phyloP scores from a whole-genome alignment of 345 rosid species.

The Hibiscus trionum region DNA sequence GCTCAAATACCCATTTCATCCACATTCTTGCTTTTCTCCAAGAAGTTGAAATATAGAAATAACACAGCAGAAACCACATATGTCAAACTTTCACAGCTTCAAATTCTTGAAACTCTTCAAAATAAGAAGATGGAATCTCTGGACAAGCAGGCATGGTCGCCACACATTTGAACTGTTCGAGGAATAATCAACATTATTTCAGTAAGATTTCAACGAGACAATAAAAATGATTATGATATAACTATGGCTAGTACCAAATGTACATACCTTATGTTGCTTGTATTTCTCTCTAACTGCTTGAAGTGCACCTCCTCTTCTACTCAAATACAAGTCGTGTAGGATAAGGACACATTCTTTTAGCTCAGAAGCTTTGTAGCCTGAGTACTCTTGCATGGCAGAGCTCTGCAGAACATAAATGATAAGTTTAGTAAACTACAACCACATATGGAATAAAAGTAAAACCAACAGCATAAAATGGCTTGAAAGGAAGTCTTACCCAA shows the following conservation, averaged over 20 bases:
- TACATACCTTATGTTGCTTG: conserved; percentile 54
- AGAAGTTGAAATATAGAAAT: neutral
- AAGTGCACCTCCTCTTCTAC: conserved; percentile 49
- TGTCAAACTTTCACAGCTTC: neutral
- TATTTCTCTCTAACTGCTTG: conserved; percentile 69
- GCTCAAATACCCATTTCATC: conserved; percentile 12
- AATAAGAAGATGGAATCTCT: conserved; percentile 37
- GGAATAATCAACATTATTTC: neutral
- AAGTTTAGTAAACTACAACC: too few relatives aligned
- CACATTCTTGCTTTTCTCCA: neutral
- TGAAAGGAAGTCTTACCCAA: too few relatives aligned
- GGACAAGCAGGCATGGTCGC: conserved; percentile 48
- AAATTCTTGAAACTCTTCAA: conserved; percentile 31
- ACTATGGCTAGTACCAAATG: neutral
- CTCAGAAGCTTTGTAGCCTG: conserved; percentile 46
- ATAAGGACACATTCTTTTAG: conserved; percentile 41
- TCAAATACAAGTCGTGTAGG: conserved; percentile 48
- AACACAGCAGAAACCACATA: neutral
- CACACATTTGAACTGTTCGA: conserved; percentile 59
- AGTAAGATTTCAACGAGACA: too few relatives aligned
- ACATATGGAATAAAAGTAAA: too few relatives aligned
- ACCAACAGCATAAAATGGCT: neutral
- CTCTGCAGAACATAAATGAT: neutral
- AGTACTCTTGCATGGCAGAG: conserved; percentile 32
- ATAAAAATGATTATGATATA: neutral